A percentile compares a stretch with the other conserved stretches of the same genome.
Evolutionary conservation across 1,139 yeast genomes (phyloP).

Genomic region (Candida mesenterica): DNA sequence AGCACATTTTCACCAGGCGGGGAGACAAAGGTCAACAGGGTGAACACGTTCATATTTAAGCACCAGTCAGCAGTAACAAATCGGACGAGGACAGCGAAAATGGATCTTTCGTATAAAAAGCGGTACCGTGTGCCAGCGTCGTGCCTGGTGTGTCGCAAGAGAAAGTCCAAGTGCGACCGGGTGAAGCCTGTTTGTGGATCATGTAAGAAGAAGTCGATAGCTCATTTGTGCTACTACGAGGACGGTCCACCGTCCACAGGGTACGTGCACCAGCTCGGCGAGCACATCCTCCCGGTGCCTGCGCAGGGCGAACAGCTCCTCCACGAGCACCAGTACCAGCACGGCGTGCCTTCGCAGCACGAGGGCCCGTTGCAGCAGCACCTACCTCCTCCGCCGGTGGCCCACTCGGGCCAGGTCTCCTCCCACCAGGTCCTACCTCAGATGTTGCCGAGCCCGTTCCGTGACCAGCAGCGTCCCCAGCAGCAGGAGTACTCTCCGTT

Average conservation of each 20-base stretch:
- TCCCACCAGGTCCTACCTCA: conserved; percentile 3
- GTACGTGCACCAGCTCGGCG: conserved; percentile 10
- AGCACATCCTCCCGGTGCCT: conserved; percentile 11
- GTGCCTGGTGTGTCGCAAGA: conserved; percentile 47
- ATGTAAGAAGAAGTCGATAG: conserved; percentile 70
- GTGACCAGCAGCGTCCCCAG: background rate
- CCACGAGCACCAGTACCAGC: conserved; percentile 1
- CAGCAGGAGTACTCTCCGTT: background rate
- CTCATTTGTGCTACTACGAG: conserved; percentile 69
- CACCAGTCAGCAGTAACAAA: no score
- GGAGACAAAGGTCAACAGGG: background rate
- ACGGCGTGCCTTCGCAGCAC: background rate
- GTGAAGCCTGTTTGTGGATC: conserved; percentile 69
- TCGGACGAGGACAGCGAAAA: no score
- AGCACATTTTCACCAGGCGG: no score
- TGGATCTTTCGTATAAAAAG: conserved; percentile 25
- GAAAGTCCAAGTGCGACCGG: conserved; percentile 57
- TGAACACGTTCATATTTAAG: background rate
- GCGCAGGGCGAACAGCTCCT: conserved; percentile 5
- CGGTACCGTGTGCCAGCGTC: conserved; percentile 45
- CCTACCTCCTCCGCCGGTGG: conserved; percentile 1
- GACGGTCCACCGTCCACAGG: conserved; percentile 16
- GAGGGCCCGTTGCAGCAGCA: conserved; percentile 1
- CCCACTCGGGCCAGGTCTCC: conserved; percentile 3
- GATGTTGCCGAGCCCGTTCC: conserved; percentile 2